Conservation (phyloP, 768 basidiomycete genomes). For the Lactarius trivialis region DNA sequence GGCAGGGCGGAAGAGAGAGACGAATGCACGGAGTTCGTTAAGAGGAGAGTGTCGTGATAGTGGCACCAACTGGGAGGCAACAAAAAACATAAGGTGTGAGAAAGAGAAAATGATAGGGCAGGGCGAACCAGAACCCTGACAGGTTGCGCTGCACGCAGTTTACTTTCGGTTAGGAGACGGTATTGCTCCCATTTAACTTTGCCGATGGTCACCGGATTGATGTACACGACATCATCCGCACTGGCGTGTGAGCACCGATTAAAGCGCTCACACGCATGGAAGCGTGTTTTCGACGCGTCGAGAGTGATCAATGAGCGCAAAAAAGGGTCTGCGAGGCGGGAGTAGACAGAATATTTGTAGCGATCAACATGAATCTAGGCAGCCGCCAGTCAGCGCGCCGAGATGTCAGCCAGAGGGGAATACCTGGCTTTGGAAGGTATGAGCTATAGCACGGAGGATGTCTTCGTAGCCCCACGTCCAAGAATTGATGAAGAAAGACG, state of each 20-base stretch:
- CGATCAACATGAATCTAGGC: slow-evolving; percentile 81
- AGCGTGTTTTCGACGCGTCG: slow-evolving; percentile 60
- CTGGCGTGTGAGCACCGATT: slow-evolving; percentile 52
- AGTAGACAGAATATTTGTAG: slow-evolving; percentile 73
- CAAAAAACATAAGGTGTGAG: neutral
- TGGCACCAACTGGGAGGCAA: slow-evolving; percentile 64
- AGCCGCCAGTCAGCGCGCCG: neutral
- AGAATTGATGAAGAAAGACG: slow-evolving; percentile 80
- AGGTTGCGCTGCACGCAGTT: slow-evolving; percentile 37
- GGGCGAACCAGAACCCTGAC: slow-evolving; percentile 58
- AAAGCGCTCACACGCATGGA: slow-evolving; percentile 91
- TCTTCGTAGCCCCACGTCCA: slow-evolving; percentile 99
- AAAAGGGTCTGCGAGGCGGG: slow-evolving; percentile 50
- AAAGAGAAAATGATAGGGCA: neutral
- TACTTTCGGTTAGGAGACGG: slow-evolving; percentile 36
- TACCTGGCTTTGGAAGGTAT: slow-evolving; percentile 59
- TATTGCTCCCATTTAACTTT: slow-evolving; percentile 49
- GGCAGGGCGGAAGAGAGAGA: slow-evolving; percentile 72
- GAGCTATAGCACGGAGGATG: slow-evolving; percentile 67
- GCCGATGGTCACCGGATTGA: slow-evolving; percentile 79
- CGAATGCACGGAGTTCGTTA: slow-evolving; percentile 77
- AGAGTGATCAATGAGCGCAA: slow-evolving; percentile 53
- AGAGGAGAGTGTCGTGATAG: slow-evolving; percentile 83
- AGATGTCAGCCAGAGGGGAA: neutral
- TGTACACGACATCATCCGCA: slow-evolving; percentile 61